A percentile compares a stretch with the other conserved stretches of the same genome.
These are phyloP conservation scores for Oxyria digyna DNA, from an alignment of 148 eudicot species.

Conservation along the genomic window DNA sequence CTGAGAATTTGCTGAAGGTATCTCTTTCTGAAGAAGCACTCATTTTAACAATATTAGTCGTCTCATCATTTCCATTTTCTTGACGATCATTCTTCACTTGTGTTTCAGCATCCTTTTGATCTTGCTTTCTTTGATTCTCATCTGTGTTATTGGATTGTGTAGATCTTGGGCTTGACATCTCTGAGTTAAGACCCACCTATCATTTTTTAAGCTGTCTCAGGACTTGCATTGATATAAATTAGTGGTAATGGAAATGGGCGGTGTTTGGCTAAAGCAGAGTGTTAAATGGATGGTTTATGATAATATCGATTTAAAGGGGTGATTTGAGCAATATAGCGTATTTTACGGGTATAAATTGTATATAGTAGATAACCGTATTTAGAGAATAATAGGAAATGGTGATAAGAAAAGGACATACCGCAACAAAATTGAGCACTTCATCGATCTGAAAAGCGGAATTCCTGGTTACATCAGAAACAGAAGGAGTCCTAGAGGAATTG, in stretches of 20 bases:
- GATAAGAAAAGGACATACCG: constrained; percentile 10
- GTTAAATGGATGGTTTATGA: too few species aligned
- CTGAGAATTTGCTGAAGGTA: constrained; percentile 24
- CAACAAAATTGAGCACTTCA: constrained; percentile 29
- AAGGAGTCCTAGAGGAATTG: constrained; percentile 35
- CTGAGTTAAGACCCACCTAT: constrained; percentile 22
- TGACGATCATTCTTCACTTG: neutral
- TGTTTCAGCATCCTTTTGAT: constrained; percentile 12
- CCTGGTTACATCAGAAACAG: constrained; percentile 25
- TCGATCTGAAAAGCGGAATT: constrained; percentile 23
- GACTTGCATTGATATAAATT: too few species aligned
- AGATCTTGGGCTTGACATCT: constrained; percentile 12
- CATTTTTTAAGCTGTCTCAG: neutral
- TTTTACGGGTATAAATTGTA: too few species aligned
- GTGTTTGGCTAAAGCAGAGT: too few species aligned
- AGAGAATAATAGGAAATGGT: too few species aligned
- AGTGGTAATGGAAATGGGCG: too few species aligned
- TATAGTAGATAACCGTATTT: too few species aligned
- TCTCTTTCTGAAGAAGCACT: constrained; percentile 18
- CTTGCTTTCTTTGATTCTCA: constrained; percentile 10
- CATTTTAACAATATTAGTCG: constrained; percentile 12
- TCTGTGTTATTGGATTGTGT: constrained; percentile 10
- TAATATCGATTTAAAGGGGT: too few species aligned
- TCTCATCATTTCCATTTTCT: constrained; percentile 21
- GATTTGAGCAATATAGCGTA: too few species aligned